Percentiles rank a stretch among this genome's conserved stretches.
Evolutionary conservation across 768 basidiomycete genomes (phyloP).

Genomic region (Boletus pseudo-olivaceus): DNA sequence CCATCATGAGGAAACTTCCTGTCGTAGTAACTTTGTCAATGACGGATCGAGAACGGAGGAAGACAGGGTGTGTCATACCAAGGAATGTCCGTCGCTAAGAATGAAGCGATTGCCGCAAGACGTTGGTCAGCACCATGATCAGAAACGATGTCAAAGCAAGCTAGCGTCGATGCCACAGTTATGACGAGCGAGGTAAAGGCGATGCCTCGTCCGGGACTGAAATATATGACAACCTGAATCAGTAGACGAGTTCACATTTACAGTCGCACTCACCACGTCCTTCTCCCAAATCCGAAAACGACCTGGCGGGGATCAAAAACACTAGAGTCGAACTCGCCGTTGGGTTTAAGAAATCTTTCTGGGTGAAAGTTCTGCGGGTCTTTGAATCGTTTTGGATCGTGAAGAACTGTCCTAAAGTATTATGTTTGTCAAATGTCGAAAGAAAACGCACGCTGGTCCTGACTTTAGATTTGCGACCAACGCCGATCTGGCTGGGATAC

Average conservation of each 20-base stretch:
- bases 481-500: slow-evolving; percentile 1
- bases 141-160: slow-evolving; percentile 1
- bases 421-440: neutral
- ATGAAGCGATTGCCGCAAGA: neutral
- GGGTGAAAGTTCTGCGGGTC: neutral
- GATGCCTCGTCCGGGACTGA: slow-evolving; percentile 3
- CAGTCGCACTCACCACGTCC: neutral
- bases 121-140: neutral
- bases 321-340: neutral
- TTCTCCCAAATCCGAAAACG: slow-evolving; percentile 6
- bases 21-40: neutral
- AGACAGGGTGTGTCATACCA: neutral
- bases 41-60: neutral
- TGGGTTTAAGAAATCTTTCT: neutral
- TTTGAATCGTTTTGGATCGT: neutral
- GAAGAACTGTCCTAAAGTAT: neutral
- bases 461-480: slow-evolving; percentile 4
- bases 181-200: slow-evolving; percentile 3
- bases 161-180: slow-evolving; percentile 1
- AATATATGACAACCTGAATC: neutral
- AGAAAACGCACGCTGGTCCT: neutral
- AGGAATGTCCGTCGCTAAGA: slow-evolving; percentile 5
- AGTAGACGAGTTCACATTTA: neutral
- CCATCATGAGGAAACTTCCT: slow-evolving; percentile 5
- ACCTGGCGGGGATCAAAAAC: slow-evolving; percentile 6